These are phyloP conservation scores for Ammopiptanthus mongolicus DNA, from an alignment of 306 rosid genomes.

Conservation along the genomic window DNA sequence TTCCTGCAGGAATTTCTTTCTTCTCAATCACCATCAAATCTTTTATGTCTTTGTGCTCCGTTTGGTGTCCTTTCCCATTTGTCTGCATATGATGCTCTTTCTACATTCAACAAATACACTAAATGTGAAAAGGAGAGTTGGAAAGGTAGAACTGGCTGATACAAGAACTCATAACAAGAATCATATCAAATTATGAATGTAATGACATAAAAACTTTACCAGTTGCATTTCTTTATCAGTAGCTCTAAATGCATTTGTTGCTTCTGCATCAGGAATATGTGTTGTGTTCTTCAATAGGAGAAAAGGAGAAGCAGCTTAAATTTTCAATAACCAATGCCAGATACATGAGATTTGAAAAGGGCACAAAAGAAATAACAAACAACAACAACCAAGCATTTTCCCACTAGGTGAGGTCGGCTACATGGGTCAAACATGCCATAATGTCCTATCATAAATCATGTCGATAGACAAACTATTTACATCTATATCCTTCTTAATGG, in stretches of 20 bases:
- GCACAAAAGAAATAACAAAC: background rate
- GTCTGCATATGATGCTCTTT: constrained; percentile 19
- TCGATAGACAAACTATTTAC: no score
- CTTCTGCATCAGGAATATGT: constrained; percentile 8
- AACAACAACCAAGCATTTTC: no score
- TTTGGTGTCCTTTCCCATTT: background rate
- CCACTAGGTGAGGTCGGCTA: no score
- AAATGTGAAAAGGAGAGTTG: background rate
- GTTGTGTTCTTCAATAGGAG: constrained; percentile 6
- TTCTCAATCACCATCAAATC: constrained; percentile 26
- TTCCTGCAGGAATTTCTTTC: constrained; percentile 14
- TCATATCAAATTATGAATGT: background rate
- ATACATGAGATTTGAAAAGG: background rate
- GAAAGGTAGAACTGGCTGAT: background rate
- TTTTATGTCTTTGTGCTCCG: constrained; percentile 10
- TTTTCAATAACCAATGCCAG: background rate
- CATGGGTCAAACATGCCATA: no score
- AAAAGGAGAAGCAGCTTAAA: background rate
- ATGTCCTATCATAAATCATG: no score
- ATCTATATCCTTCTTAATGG: no score
- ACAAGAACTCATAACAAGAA: background rate
- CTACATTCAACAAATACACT: background rate
- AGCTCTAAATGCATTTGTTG: constrained; percentile 5
- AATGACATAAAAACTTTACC: constrained; percentile 21
- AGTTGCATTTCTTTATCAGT: constrained; percentile 15